phyloP scores from a whole-genome alignment of 78 protist genomes.

The Dictyostelium capitatum region DNA sequence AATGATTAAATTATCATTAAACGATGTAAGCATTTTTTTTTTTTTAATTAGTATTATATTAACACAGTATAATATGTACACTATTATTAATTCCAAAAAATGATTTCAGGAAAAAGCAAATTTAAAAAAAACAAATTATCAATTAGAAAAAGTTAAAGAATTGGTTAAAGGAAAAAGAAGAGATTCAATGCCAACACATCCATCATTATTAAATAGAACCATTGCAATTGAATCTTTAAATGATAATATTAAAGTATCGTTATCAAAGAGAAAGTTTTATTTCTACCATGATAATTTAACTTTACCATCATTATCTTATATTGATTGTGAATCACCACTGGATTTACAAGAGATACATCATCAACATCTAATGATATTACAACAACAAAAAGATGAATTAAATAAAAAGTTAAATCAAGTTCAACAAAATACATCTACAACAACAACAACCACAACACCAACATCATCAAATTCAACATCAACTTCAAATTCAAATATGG shows the following conservation, averaged over 20 bases:
- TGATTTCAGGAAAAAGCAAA: neutral
- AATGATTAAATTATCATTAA: constrained; percentile 15
- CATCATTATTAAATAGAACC: constrained; percentile 55
- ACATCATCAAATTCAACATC: neutral
- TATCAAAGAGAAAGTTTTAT: constrained; percentile 58
- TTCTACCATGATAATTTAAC: constrained; percentile 43
- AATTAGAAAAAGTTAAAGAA: constrained; percentile 25
- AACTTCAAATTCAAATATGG: neutral
- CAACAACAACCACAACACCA: neutral
- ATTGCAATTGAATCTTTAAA: constrained; percentile 24
- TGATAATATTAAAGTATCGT: constrained; percentile 32
- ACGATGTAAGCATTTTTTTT: neutral
- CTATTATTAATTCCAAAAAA: neutral
- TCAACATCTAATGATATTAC: constrained; percentile 4
- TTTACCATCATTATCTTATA: constrained; percentile 29
- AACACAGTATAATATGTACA: too few species aligned
- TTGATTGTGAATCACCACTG: neutral
- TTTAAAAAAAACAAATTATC: constrained; percentile 19
- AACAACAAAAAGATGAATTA: constrained; percentile 18
- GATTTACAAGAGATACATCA: constrained; percentile 17
- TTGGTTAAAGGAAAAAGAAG: neutral
- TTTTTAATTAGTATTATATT: neutral
- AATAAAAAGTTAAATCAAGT: neutral
- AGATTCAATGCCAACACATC: constrained; percentile 52
- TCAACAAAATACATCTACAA: neutral